These are phyloP conservation scores for Paecilomyces niveus DNA, from an alignment of 2,329 filamentous ascomycete species.

Conservation along the genomic window DNA sequence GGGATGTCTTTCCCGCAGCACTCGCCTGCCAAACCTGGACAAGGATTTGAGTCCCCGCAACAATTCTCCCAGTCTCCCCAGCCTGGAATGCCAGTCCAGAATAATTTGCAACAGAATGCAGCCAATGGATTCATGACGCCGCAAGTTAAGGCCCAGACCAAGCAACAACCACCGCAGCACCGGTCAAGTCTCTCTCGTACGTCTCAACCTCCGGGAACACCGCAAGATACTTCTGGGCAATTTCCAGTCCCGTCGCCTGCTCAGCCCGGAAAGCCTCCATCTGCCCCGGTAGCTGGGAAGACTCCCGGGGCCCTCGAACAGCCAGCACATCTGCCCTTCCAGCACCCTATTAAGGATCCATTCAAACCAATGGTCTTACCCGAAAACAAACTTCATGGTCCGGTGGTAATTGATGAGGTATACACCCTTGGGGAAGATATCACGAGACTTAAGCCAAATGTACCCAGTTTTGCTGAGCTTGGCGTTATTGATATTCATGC, in stretches of 20 bases:
- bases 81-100: constrained; percentile 19
- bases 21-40: constrained; percentile 42
- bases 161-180: constrained; percentile 21
- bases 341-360: constrained; percentile 34
- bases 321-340: constrained; percentile 24
- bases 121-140: constrained; percentile 35
- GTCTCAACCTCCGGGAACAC: constrained; percentile 24
- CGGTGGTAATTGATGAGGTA: constrained; percentile 61
- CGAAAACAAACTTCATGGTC: constrained; percentile 58
- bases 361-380: constrained; percentile 42
- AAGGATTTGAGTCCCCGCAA: constrained; percentile 37
- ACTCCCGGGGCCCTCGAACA: constrained; percentile 21
- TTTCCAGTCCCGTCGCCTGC: constrained; percentile 21
- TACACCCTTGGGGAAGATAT: constrained; percentile 61
- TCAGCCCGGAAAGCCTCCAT: constrained; percentile 18
- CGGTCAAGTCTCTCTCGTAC: constrained; percentile 25
- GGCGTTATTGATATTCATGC: constrained; percentile 87
- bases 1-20: constrained; percentile 37
- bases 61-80: constrained; percentile 27
- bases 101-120: constrained; percentile 22
- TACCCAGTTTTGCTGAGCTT: constrained; percentile 68
- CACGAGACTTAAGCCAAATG: constrained; percentile 61
- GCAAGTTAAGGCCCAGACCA: constrained; percentile 25
- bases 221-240: constrained; percentile 21
- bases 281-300: constrained; percentile 20